A percentile compares a stretch with the other conserved stretches of the same genome.
These are phyloP conservation scores for Byssochlamys sp. DNA, from an alignment of 2,329 filamentous ascomycete genomes.

Conservation along the genomic window DNA sequence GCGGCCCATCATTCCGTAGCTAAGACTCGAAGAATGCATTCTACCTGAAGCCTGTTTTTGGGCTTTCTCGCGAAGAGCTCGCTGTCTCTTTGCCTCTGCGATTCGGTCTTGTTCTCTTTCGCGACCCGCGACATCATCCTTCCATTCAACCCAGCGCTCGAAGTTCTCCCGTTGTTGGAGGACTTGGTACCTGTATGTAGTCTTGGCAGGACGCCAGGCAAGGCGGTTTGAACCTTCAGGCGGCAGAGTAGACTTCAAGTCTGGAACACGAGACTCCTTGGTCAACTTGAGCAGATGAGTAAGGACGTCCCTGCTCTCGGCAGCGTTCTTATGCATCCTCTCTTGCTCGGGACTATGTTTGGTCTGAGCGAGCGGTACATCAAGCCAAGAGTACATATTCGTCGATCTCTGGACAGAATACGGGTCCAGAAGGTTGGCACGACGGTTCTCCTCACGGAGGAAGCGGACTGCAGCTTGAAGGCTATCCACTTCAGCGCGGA, in stretches of 20 bases:
- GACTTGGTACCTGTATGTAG: slow-evolving; percentile 34
- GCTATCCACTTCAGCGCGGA: slow-evolving; percentile 33
- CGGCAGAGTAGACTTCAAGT: slow-evolving; percentile 28
- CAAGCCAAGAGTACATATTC: slow-evolving; percentile 36
- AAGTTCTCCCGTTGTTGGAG: slow-evolving; percentile 38
- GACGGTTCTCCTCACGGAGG: slow-evolving; percentile 37
- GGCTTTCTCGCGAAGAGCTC: slow-evolving; percentile 18
- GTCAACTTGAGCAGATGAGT: slow-evolving; percentile 34
- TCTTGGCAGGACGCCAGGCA: slow-evolving; percentile 34
- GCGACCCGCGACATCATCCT: slow-evolving; percentile 30
- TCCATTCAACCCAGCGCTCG: slow-evolving; percentile 38
- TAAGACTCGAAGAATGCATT: slow-evolving; percentile 21
- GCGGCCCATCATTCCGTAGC: slow-evolving; percentile 32
- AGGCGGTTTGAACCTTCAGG: slow-evolving; percentile 17
- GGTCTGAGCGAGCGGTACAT: slow-evolving; percentile 27
- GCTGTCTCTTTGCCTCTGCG: slow-evolving; percentile 23
- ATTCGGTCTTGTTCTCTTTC: slow-evolving; percentile 29
- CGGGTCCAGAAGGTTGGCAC: slow-evolving; percentile 30
- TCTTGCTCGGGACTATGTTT: slow-evolving; percentile 19
- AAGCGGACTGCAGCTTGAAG: slow-evolving; percentile 40
- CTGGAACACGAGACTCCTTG: slow-evolving; percentile 30
- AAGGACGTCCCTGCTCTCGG: slow-evolving; percentile 35
- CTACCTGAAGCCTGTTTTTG: slow-evolving; percentile 14
- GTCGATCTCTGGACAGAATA: slow-evolving; percentile 33
- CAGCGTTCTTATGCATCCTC: slow-evolving; percentile 24